These are phyloP conservation scores for Diplotaxis tenuifolia DNA, from an alignment of 345 rosid genomes.

Conservation along the genomic window DNA sequence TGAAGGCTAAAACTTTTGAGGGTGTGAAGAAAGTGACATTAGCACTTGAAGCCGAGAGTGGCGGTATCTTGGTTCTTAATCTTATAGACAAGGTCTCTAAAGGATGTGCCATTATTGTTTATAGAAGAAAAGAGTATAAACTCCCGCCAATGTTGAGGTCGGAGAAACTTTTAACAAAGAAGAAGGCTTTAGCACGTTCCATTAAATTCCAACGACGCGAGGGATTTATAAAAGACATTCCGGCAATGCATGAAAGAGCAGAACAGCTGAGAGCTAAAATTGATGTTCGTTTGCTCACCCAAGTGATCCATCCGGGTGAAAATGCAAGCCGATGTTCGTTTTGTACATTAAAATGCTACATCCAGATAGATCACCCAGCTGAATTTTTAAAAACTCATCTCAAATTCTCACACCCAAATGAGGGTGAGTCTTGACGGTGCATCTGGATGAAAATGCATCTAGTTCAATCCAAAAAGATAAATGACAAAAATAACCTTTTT, in stretches of 20 bases:
- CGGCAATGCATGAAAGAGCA: constrained; percentile 50
- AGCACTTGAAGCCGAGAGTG: constrained; percentile 94
- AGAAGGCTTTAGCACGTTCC: constrained; percentile 95
- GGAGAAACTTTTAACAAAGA: too few relatives aligned
- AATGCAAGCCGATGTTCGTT: too few relatives aligned
- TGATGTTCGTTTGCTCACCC: too few relatives aligned
- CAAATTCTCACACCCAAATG: too few relatives aligned
- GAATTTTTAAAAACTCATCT: too few relatives aligned
- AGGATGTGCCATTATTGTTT: constrained; percentile 80
- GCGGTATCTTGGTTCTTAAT: constrained; percentile 80
- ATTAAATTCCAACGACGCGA: constrained; percentile 88
- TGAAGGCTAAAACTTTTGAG: constrained; percentile 72
- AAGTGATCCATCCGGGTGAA: too few relatives aligned
- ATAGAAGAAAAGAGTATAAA: constrained; percentile 72
- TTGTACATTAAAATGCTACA: too few relatives aligned
- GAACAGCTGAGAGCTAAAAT: constrained; percentile 69
- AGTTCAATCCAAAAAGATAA: too few relatives aligned
- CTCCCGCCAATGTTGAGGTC: constrained; percentile 81
- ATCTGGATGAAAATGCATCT: too few relatives aligned
- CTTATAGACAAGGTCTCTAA: constrained; percentile 85
- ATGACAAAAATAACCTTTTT: too few relatives aligned
- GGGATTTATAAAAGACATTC: constrained; percentile 68
- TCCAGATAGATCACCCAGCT: too few relatives aligned
- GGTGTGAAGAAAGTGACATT: constrained; percentile 78
- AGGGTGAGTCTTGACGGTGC: too few relatives aligned